A percentile compares a stretch with the other conserved stretches of the same genome.
Conservation (phyloP, 148 eudicot species). For the Silene latifolia region DNA sequence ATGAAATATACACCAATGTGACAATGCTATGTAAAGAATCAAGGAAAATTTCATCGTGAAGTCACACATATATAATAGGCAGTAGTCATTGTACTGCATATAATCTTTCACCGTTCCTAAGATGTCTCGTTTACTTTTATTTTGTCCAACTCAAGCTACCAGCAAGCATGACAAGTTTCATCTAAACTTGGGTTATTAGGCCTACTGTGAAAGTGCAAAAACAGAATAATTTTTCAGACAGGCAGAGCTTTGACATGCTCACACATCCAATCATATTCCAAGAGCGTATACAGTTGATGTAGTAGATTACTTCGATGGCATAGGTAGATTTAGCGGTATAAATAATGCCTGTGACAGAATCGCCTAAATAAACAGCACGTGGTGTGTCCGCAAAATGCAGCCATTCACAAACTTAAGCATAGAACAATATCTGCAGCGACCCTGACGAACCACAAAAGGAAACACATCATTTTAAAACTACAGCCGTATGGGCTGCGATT, state of each 20-base stretch:
- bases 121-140: not conserved
- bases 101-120: not conserved
- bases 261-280: not conserved
- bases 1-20: slow-evolving; percentile 98
- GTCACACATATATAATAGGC: not conserved
- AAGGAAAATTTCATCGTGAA: slow-evolving; percentile 29
- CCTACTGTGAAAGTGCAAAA: not conserved
- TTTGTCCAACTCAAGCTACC: not conserved
- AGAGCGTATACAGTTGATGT: not conserved
- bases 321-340: not conserved
- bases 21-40: slow-evolving; percentile 59
- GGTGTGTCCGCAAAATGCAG: not conserved
- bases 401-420: not conserved
- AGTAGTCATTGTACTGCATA: not conserved
- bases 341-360: not conserved
- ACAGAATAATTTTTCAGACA: not conserved
- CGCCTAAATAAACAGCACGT: not conserved
- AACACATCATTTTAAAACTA: too few species aligned
- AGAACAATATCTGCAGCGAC: not conserved
- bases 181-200: not conserved
- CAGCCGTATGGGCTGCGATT: too few species aligned
- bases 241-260: not conserved
- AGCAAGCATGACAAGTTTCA: not conserved
- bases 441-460: not conserved
- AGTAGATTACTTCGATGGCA: not conserved